Conservation (phyloP, 2,329 filamentous ascomycete genomes). For the Sporothrix variecibatus region DNA sequence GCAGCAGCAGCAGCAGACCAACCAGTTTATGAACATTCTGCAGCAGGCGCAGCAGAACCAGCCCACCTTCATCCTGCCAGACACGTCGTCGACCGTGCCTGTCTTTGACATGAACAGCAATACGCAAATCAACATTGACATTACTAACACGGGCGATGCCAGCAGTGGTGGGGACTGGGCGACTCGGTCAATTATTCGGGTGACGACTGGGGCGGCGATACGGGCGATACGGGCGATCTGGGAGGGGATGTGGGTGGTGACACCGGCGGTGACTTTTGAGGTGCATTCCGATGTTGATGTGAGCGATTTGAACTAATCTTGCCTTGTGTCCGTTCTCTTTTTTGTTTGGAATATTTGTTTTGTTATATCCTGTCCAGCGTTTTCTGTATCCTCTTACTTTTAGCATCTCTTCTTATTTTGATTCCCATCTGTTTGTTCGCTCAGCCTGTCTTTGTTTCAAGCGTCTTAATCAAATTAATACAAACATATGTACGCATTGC, state of each 20-base stretch:
- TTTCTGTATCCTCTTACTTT: not conserved
- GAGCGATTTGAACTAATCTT: not conserved
- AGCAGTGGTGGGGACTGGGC: conserved; percentile 20
- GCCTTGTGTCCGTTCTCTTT: not conserved
- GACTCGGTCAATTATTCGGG: conserved; percentile 29
- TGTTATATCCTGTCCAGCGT: not conserved
- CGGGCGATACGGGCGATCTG: not conserved
- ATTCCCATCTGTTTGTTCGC: not conserved
- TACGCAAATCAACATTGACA: conserved; percentile 13
- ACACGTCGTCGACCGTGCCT: not conserved
- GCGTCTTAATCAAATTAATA: no score
- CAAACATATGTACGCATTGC: no score
- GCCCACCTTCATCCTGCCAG: not conserved
- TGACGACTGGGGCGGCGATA: conserved; percentile 29
- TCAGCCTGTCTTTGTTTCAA: not conserved
- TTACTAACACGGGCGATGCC: conserved; percentile 1
- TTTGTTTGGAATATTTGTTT: not conserved
- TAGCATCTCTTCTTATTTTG: not conserved
- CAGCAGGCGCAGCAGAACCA: conserved; percentile 23
- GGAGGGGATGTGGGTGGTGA: not conserved
- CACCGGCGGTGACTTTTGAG: not conserved
- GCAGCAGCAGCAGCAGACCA: conserved; percentile 22
- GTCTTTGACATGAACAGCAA: not conserved
- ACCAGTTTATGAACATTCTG: conserved; percentile 21
- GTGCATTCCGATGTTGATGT: not conserved